Conservation (phyloP, 2,329 filamentous ascomycete genomes). For the Penicillium sp. region DNA sequence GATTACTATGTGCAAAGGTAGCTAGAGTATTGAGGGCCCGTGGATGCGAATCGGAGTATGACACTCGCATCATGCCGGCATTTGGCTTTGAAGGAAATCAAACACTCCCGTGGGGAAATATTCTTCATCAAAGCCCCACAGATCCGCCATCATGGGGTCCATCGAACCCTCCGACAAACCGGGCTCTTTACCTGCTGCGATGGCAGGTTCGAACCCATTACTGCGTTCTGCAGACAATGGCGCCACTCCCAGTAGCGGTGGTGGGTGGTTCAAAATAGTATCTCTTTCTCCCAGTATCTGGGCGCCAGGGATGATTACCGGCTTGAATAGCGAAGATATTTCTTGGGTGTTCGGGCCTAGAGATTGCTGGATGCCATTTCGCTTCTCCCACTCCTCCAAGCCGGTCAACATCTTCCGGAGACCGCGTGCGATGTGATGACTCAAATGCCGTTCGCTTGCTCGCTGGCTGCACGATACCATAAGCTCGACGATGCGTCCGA, state of each 20-base stretch:
- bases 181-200: constrained; percentile 21
- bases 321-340: constrained; percentile 35
- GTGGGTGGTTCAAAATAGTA: constrained; percentile 37
- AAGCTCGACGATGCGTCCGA: constrained; percentile 36
- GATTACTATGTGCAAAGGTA: no score
- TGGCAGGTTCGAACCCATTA: constrained; percentile 27
- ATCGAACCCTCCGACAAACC: constrained; percentile 39
- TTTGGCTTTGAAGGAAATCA: constrained; percentile 43
- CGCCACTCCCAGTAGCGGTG: constrained; percentile 37
- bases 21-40: no score
- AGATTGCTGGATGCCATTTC: constrained; percentile 26
- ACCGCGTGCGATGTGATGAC: constrained; percentile 41
- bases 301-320: constrained; percentile 36
- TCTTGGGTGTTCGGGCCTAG: constrained; percentile 26
- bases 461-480: constrained; percentile 41
- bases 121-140: constrained; percentile 43
- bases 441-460: constrained; percentile 42
- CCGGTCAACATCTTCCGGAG: constrained; percentile 41
- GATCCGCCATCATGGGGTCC: constrained; percentile 42
- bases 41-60: neutral
- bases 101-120: constrained; percentile 45
- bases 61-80: constrained; percentile 33
- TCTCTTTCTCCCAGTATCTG: constrained; percentile 38
- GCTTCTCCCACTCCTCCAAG: constrained; percentile 41
- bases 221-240: constrained; percentile 40